A percentile compares a stretch with the other conserved stretches of the same genome.
Evolutionary conservation across 2,329 filamentous ascomycete genomes (phyloP).

Genomic region (Pseudogymnoascus sp.): DNA sequence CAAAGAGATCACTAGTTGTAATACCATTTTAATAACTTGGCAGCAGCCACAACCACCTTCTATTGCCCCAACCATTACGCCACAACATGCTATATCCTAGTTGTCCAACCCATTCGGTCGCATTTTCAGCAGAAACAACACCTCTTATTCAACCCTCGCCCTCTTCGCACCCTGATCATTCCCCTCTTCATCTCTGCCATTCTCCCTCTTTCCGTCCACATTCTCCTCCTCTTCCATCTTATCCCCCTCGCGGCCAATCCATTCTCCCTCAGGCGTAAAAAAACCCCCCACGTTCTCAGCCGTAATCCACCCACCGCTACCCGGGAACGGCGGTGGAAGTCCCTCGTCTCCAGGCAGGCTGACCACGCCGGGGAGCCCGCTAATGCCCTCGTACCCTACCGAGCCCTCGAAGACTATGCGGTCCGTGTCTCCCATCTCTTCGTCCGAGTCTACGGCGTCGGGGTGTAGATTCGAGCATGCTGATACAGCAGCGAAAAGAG

Average conservation of each 20-base stretch:
- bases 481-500: constrained; percentile 57
- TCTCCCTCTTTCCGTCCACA: constrained; percentile 36
- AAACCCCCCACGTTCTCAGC: constrained; percentile 82
- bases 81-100: background rate
- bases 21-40: background rate
- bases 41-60: background rate
- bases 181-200: constrained; percentile 44
- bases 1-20: background rate
- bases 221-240: constrained; percentile 30
- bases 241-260: constrained; percentile 41
- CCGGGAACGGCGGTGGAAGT: constrained; percentile 59
- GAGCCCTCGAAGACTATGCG: constrained; percentile 49
- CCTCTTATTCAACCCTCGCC: constrained; percentile 13
- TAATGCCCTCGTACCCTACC: constrained; percentile 42
- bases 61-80: background rate
- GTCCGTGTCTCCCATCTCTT: constrained; percentile 36
- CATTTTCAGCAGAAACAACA: background rate
- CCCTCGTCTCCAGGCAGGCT: constrained; percentile 40
- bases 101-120: too few relatives aligned
- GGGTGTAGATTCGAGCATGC: constrained; percentile 70
- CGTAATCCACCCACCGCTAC: constrained; percentile 78
- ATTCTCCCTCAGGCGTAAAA: constrained; percentile 74
- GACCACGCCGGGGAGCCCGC: constrained; percentile 49
- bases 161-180: constrained; percentile 32
- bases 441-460: constrained; percentile 51